Conservation (phyloP, 2,329 filamentous ascomycete species). For the Colletotrichum simmondsii region DNA sequence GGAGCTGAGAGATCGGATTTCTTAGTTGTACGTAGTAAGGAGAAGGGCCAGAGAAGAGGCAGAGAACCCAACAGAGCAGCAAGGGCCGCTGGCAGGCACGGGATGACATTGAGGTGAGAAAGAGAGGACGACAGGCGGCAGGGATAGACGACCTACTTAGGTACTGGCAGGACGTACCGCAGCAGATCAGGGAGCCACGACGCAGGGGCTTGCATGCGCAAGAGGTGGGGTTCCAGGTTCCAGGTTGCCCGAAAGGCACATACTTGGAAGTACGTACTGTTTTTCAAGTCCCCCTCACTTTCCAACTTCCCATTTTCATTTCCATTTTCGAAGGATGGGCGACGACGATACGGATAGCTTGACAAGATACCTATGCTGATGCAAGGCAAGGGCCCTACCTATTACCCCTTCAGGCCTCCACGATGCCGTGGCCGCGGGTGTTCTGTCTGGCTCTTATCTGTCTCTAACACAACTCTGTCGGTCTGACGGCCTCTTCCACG, state of each 20-base stretch:
- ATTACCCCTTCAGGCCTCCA: neutral
- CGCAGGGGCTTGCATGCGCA: slow-evolving; percentile 8
- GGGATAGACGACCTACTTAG: neutral
- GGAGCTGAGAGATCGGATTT: neutral
- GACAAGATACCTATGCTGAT: neutral
- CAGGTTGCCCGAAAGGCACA: neutral
- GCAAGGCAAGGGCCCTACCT: neutral
- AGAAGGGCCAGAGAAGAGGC: neutral
- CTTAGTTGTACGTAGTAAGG: neutral
- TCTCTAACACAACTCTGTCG: neutral
- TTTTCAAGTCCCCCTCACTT: neutral
- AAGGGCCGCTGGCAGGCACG: neutral
- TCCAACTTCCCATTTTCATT: neutral
- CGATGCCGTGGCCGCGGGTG: no score
- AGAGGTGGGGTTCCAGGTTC: neutral
- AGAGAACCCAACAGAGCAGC: neutral
- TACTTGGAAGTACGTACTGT: neutral
- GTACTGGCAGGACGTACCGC: no score
- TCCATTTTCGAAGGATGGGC: no score
- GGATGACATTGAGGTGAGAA: neutral
- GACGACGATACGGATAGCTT: neutral
- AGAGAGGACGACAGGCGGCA: neutral
- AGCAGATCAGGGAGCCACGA: slow-evolving; percentile 9
- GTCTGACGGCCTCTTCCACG: neutral
- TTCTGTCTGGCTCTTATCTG: neutral